Evolutionary conservation across 768 basidiomycete species (phyloP), one percentile per base, ranked within the genome.

Genomic region (Mycena maculata): DNA sequence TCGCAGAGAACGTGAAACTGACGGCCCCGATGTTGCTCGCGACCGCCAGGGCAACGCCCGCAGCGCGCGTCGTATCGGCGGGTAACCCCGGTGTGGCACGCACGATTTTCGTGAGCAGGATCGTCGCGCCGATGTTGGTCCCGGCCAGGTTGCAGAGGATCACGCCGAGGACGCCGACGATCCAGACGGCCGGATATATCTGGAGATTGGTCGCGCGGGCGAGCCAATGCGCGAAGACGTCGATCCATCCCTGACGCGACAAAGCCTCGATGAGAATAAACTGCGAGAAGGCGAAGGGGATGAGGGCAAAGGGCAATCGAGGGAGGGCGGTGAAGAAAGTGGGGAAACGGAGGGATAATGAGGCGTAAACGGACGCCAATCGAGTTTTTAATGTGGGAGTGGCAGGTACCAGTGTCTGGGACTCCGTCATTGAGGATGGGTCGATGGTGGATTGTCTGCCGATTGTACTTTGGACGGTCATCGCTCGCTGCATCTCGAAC

Each of bases 191-290:
- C 4, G 85, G 81, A 60, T 84, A 79, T 65, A 87, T 82, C 49
- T 85, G 69, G 0, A 78, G 71, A 18, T 76, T 48, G 0, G 83
- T 83, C 20, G 78, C 90, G 73, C 71, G 82, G 57, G 81, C 74
- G 38, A 90, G 82, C 92, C 93, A 94, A 5, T 70, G 69, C 0
- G 88, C 90, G 74, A 96, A 97, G 25, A 95, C 83, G 7, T 87
- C 83, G 9, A 96, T 93, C 95, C 96, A 98, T 27, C 95, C 95
- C 64, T 90, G 88, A 65, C 88, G 84, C 18, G 89, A 83, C 12
- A 99, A 85, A 0, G 86, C 92, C 74, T 96, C 92, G 62, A 97
- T 93, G 64, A 99, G 88, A 71, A 98, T 94, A 80, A 99, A 98
- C 78, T 96, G 95, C 0, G 92, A 91, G 74, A 98, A 95, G 0